Base-by-base conservation (phyloP, 106 monocot species). In the Dendrobium officinale region DNA sequence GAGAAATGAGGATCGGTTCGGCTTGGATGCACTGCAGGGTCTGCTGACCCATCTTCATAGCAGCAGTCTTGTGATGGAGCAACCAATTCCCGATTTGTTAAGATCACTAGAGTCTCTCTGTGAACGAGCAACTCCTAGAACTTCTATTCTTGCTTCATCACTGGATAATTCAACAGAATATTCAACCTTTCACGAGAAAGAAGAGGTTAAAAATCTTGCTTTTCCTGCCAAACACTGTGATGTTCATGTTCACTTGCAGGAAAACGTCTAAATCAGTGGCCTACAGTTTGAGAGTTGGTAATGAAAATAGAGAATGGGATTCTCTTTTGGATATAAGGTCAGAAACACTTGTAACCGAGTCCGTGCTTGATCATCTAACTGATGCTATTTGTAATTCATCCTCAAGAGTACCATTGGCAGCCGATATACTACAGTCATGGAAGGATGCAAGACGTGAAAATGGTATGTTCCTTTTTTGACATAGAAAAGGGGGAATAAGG, bases 401-500 rank as follows among this genome's bases (percentile, higher is more conserved):
- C 42, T 77, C 78, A 44, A 84, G 78, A 24, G 67, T 85, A 75
- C 96, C 93, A n/a, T 83, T 89, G 77, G 92, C 96, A 51, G 79
- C 81, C 17, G 90, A 93, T 47, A 92, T 96, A 81, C 81, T 96
- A 1, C 81, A 93, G 43, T 42, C 42, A 55, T 96, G 96, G 96
- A 92, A 83, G 75, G 76, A 93, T 75, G 86, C 87, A 5, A 90
- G 90, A 76, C 75, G 86, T 45, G 86, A 88, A 75, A 81, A 91
- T 83, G 81, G 73, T 75, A 17, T 77, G 2, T 89, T 87, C 78
- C 33, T 79, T 40, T 81, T 85, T 55, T 59, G 40, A 82, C 27
- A 6, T 4, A 56, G 22, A 42, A 31, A 45, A 40, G 3, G 18
- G 61, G 6, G 5, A 22, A 61, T 22, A 61, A 20, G 20, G 0